Percentiles rank a stretch among this genome's conserved stretches.
Conservation (phyloP, 352 stramenopile genomes). For the Phytophthora constricta region DNA sequence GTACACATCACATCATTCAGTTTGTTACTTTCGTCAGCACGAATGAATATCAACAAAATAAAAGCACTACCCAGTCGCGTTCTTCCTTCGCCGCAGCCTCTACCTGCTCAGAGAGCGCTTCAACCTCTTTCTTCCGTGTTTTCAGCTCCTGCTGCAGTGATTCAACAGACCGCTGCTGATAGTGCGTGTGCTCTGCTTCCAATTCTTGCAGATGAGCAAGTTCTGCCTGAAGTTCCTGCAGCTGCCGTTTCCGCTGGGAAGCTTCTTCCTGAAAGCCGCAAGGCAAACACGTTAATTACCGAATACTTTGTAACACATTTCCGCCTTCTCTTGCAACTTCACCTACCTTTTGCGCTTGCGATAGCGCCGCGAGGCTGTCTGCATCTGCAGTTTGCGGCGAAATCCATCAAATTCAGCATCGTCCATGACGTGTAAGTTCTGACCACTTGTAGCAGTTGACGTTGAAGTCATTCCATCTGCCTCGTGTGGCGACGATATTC, state of each 20-base stretch:
- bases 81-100: conserved; percentile 2
- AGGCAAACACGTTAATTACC: neutral
- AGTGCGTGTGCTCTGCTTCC: neutral
- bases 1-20: too few relatives aligned
- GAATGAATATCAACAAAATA: too few relatives aligned
- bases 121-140: conserved; percentile 18
- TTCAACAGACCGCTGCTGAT: neutral
- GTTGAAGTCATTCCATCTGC: too few relatives aligned
- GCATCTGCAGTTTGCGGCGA: conserved; percentile 41
- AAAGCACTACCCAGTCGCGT: neutral
- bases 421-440: too few relatives aligned
- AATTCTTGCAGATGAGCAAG: neutral
- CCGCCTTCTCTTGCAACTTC: too few relatives aligned
- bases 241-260: neutral
- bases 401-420: too few relatives aligned
- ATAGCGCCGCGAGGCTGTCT: conserved; percentile 44
- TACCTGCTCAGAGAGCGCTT: conserved; percentile 11
- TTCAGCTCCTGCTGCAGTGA: conserved; percentile 14
- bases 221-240: neutral
- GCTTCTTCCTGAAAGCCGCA: neutral
- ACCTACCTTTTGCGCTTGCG: conserved; percentile 45
- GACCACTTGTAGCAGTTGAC: too few relatives aligned
- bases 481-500: too few relatives aligned
- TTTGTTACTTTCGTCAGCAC: too few relatives aligned
- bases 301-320: too few relatives aligned